Evolutionary conservation across 2,329 filamentous ascomycete genomes (phyloP), one percentile per base, ranked within the genome.

Genomic region (Graphium sp.): DNA sequence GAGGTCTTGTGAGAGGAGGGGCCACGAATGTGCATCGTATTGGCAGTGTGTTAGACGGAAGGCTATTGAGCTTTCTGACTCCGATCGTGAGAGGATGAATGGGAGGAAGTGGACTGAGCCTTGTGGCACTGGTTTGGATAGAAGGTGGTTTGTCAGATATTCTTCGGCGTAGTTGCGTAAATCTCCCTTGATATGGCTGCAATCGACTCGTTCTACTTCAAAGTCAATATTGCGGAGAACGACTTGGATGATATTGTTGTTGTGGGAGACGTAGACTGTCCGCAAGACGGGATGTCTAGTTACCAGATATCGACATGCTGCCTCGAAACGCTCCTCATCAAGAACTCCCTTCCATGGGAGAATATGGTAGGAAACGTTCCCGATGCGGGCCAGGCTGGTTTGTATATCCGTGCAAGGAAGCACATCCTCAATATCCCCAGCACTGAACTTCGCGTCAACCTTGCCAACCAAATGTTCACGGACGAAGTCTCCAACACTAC

Each of bases 341-440:
- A 38, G 14, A 9, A 29, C 18, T 4, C 16, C n/a, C 9, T 35
- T n/a, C n/a, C n/a, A n/a, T n/a, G n/a, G n/a, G n/a, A n/a, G n/a
- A n/a, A n/a, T n/a, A n/a, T n/a, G n/a, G n/a, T n/a, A n/a, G n/a
- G n/a, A n/a, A n/a, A n/a, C n/a, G n/a, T n/a, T n/a, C n/a, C n/a
- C n/a, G n/a, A n/a, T n/a, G n/a, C n/a, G n/a, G n/a, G n/a, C n/a
- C n/a, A n/a, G n/a, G n/a, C n/a, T n/a, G n/a, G n/a, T n/a, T n/a
- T n/a, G n/a, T n/a, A n/a, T n/a, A n/a, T n/a, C n/a, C 0, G 62
- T 63, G 43, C 61, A 66, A 2, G 64, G 63, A 30, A 66, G 69
- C 0, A 64, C 42, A 33, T 71, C 63, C 28, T 65, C 57, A 5
- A 66, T 43, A 14, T 29, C 27, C 2, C 41, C 35, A 6, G 42